These are phyloP conservation scores for Podospora fimiseda DNA, from an alignment of 495 filamentous ascomycete genomes.

Conservation along the genomic window DNA sequence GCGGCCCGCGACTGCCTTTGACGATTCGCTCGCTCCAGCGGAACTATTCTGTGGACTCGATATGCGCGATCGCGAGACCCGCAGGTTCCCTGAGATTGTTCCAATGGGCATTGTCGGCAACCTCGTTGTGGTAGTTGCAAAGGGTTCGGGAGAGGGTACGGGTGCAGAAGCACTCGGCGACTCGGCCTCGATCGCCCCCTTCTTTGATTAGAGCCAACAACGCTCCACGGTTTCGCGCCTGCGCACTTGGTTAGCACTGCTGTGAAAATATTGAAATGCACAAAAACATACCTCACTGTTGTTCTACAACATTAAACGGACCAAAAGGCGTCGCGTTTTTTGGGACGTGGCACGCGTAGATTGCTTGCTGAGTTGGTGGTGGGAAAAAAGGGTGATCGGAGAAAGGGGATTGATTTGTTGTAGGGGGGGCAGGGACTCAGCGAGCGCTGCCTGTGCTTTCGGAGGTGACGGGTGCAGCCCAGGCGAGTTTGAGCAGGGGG, in stretches of 20 bases:
- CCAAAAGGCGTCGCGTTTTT: conserved; percentile 20
- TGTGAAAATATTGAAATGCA: conserved; percentile 8
- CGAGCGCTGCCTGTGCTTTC: conserved; percentile 17
- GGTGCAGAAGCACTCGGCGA: conserved; percentile 4
- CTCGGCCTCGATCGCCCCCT: conserved; percentile 22
- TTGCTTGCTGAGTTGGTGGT: conserved; percentile 1
- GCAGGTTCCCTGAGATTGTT: conserved; percentile 22
- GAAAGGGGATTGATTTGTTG: conserved; percentile 13
- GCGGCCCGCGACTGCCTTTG: conserved; percentile 11
- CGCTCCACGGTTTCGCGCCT: conserved; percentile 21
- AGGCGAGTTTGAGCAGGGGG: conserved; percentile 19
- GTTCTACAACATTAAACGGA: conserved; percentile 15
- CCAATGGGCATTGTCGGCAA: conserved; percentile 24
- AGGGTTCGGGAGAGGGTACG: conserved; percentile 3
- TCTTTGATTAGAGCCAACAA: conserved; percentile 22
- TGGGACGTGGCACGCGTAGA: conserved; percentile 15
- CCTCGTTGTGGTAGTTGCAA: neutral
- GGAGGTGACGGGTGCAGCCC: conserved; percentile 19
- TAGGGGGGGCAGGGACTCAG: no score
- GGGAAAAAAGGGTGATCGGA: conserved; percentile 14
- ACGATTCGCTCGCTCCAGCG: conserved; percentile 27
- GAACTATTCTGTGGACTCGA: conserved; percentile 47
- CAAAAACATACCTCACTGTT: conserved; percentile 15
- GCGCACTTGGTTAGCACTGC: conserved; percentile 25
- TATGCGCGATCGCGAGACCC: conserved; percentile 45